Evolutionary conservation across 805 yeast species (phyloP).

Genomic region (Komagataella kurtzmanii): DNA sequence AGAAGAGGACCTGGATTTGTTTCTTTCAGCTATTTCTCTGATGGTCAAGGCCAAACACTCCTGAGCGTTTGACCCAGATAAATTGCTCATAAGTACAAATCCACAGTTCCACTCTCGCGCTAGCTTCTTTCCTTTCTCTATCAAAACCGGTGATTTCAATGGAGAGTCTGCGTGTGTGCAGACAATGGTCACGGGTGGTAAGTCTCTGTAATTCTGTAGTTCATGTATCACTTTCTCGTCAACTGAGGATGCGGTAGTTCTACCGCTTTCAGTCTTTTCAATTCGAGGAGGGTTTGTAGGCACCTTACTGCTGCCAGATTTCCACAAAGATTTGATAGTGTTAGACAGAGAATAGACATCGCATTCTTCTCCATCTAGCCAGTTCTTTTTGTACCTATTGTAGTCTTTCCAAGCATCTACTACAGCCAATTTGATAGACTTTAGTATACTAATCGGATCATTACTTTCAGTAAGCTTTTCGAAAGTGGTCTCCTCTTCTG

Average conservation of each 20-base stretch:
- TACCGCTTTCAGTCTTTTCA: not conserved
- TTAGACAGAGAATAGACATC: conserved; percentile 51
- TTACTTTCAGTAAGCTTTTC: conserved; percentile 2
- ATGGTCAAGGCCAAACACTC: conserved; percentile 42
- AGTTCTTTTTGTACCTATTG: conserved; percentile 33
- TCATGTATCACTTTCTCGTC: not conserved
- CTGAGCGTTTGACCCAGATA: conserved; percentile 35
- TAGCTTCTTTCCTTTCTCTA: conserved; percentile 42
- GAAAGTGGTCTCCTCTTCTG: not conserved
- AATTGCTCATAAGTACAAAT: conserved; percentile 47
- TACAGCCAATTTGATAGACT: conserved; percentile 40
- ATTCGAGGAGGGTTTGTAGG: not conserved
- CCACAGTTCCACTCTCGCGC: conserved; percentile 55
- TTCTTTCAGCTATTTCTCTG: conserved; percentile 39
- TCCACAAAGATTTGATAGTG: conserved; percentile 47
- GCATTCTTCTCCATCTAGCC: conserved; percentile 55
- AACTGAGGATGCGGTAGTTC: not conserved
- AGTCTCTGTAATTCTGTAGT: not conserved
- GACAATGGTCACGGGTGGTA: conserved; percentile 56
- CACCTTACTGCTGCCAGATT: conserved; percentile 13
- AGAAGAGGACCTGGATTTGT: not conserved
- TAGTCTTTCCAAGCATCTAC: conserved; percentile 68
- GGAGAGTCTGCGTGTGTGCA: conserved; percentile 50
- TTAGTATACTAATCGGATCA: conserved; percentile 21
- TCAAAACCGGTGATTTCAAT: conserved; percentile 44